Base-by-base conservation (phyloP, 176 grass and related monocot species). In the Saccharum officinarum region DNA sequence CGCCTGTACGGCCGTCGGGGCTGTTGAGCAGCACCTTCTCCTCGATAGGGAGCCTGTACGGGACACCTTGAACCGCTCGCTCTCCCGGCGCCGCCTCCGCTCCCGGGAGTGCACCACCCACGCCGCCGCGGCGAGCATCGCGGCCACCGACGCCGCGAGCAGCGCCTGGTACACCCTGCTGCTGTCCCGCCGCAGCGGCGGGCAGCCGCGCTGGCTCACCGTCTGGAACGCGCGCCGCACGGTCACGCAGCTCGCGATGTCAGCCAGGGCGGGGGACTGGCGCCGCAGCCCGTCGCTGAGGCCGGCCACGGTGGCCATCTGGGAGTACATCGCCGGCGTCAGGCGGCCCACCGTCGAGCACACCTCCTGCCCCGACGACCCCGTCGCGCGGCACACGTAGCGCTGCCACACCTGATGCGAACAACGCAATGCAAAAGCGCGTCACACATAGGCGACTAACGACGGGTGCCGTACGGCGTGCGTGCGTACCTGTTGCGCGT, bases 171-270 rank as follows among this genome's bases (percentile, higher is more conserved):
- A 95, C 30, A 98, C 88, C 33, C 74, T 67, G 15, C 66, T 46
- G 82, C 96, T 95, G 83, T 95, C 59, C 59, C 80, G 65, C 22
- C 77, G 23, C 66, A 98, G 70, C 63, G 46, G 25, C 1, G 93
- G 93, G 78, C 96, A 98, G 31, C 85, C 67, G 70, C 14, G 65
- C 25, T 10, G 4, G 10, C 65, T 87, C 13, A 98, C 73, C 22
- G 70, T 66, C 70, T 73, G 63, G 65, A 98, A 98, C 74, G 91
- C 86, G 73, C 63, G 79, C 5, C 96, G 86, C 45, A 94, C 89
- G n/a, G 93, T 95, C 38, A 57, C 81, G 88, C 96, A 98, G 83
- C 83, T 80, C 10, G 89, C 89, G 20, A 98, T 71, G 30, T 83
- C 88, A 20, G 90, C 84, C 0, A 98, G 81, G 11, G 74, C 83